A percentile compares a stretch with the other conserved stretches of the same genome.
Evolutionary conservation across 331 rosid species (phyloP).

Genomic region (Pyracantha coccinea): DNA sequence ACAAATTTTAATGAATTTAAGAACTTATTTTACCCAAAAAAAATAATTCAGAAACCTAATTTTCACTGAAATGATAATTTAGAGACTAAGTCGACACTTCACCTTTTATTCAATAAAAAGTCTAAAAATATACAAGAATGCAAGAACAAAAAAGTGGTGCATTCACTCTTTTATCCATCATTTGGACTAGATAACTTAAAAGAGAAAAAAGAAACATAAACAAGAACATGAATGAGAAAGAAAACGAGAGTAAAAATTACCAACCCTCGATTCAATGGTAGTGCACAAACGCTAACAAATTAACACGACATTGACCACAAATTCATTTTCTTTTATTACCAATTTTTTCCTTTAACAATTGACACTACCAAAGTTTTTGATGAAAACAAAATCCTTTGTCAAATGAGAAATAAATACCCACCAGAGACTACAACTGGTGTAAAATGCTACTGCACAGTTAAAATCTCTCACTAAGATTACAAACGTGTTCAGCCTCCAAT

Average conservation of each 20-base stretch:
- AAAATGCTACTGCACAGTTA: background rate
- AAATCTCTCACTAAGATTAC: slow-evolving; percentile 7
- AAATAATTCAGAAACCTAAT: no score
- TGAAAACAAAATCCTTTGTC: background rate
- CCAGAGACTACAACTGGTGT: background rate
- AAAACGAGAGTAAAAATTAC: background rate
- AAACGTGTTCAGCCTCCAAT: slow-evolving; percentile 12
- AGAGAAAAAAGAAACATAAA: background rate
- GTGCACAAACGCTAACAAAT: background rate
- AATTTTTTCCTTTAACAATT: background rate
- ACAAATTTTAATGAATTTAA: no score
- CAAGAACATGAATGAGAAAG: background rate
- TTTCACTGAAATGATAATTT: no score
- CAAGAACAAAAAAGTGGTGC: background rate
- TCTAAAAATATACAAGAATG: background rate
- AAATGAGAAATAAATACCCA: background rate
- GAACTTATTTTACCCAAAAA: no score
- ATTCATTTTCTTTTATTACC: background rate
- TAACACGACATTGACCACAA: background rate
- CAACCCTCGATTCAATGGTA: background rate
- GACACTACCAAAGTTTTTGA: background rate
- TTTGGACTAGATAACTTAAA: background rate
- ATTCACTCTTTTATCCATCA: no score
- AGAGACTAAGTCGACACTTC: no score
- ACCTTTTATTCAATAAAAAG: no score